phyloP scores from a whole-genome alignment of 2,329 filamentous ascomycete genomes.

The Penicillium sp. region DNA sequence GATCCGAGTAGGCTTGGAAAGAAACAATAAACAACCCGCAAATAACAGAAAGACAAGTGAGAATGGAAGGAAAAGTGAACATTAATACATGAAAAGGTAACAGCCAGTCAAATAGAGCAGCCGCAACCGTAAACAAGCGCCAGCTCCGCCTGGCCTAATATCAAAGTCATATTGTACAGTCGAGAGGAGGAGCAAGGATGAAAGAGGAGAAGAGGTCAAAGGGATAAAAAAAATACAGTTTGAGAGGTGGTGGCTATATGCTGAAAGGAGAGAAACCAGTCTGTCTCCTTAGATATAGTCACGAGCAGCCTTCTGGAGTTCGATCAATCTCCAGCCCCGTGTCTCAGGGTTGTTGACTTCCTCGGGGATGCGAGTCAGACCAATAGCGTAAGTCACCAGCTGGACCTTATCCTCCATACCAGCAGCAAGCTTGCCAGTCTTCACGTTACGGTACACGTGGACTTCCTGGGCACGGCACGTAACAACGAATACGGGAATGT shows the following conservation, averaged over 20 bases:
- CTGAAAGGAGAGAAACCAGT: not conserved
- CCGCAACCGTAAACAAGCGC: constrained; percentile 30
- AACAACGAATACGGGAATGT: constrained; percentile 87
- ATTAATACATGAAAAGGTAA: constrained; percentile 28
- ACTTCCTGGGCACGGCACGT: constrained; percentile 97
- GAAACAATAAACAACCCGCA: constrained; percentile 2
- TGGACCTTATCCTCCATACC: constrained; percentile 99
- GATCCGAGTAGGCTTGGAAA: not conserved
- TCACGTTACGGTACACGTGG: constrained; percentile 91
- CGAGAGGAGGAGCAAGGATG: constrained; percentile 30
- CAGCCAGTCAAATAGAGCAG: constrained; percentile 25
- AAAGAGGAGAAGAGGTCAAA: constrained; percentile 18
- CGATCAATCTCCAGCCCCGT: constrained; percentile 93
- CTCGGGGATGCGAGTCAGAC: constrained; percentile 88
- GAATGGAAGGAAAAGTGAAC: constrained; percentile 14
- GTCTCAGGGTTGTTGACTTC: constrained; percentile 98
- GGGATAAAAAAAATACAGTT: constrained; percentile 3
- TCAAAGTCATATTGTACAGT: constrained; percentile 43
- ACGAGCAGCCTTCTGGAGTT: constrained; percentile 96
- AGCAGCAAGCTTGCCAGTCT: constrained; percentile 83
- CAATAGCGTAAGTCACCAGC: constrained; percentile 96
- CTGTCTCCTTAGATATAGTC: constrained; percentile 69
- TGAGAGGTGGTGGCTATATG: not conserved
- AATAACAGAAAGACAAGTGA: constrained; percentile 5
- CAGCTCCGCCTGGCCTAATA: constrained; percentile 39